Evolutionary conservation across 1,139 yeast species (phyloP), one percentile per base, ranked within the genome.

Genomic region (Zygosaccharomyces sapae): DNA sequence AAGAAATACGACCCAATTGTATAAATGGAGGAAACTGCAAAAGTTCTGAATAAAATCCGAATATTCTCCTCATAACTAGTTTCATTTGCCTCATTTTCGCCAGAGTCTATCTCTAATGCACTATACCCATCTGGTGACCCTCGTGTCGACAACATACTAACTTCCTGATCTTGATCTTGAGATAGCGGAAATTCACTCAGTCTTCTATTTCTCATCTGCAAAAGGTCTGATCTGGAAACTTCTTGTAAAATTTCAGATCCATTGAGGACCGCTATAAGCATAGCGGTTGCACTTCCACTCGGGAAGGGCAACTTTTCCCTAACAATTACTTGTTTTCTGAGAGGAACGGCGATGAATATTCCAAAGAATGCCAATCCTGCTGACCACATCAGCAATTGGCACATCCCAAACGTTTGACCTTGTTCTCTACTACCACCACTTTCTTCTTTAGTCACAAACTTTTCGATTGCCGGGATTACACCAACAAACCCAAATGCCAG

Each of bases 241-340:
- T 78, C 83, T 45, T 75, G 74, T 45, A 72, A 69, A 7, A 81
- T 64, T 38, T 79, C 76, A 0, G 86, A 79, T 39, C 85, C 83
- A 67, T 87, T 96, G 35, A 92, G 72, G 0, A 92, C 96, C 0
- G 94, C 80, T 22, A 92, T 90, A 57, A 92, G 71, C 1, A 96
- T 88, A 0, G 97, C 97, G 0, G 97, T 92, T 1, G 98, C 97
- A 55, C 88, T 81, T 0, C 98, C 98, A 30, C 96, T 86, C 0
- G 98, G 98, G 62, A 92, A 92, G 4, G 92, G 86, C 41, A 92
- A 73, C 61, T 86, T 86, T 58, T 89, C 96, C 56, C 79, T 79
- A 16, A 89, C 79, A 35, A 92, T 83, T 30, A 89, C 95, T 63
- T 88, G 96, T 51, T 78, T 79, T 53, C 98, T 74, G 43, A 92